A percentile compares a stretch with the other conserved stretches of the same genome.
Conservation (phyloP, 1,139 yeast genomes). For the Yarrowia galli region DNA sequence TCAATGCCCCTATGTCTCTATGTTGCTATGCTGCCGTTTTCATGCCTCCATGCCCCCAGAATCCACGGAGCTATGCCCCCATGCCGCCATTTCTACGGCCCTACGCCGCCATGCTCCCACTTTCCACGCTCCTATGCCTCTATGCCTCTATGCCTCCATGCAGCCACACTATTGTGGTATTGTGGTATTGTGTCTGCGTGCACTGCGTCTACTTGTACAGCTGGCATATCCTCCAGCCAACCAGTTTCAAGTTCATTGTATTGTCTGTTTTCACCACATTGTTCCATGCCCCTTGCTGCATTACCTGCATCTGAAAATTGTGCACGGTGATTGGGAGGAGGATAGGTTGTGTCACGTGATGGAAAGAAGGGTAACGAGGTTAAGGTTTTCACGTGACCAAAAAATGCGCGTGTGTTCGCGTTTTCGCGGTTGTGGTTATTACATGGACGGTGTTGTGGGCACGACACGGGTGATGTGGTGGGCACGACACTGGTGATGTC, state of each 20-base stretch:
- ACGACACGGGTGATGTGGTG: background rate
- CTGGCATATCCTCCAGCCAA: too few species aligned
- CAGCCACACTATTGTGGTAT: background rate
- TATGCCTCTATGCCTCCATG: background rate
- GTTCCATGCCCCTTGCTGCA: conserved; percentile 10
- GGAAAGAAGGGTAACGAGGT: background rate
- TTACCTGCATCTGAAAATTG: background rate
- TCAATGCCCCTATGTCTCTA: too few species aligned
- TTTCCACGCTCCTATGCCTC: background rate
- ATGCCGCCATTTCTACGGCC: too few species aligned
- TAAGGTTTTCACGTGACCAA: conserved; percentile 2
- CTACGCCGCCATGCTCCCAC: background rate
- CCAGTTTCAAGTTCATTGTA: conserved; percentile 14
- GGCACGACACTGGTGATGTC: background rate
- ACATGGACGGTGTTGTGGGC: background rate
- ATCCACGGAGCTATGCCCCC: too few species aligned
- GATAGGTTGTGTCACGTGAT: background rate
- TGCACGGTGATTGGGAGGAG: conserved; percentile 4
- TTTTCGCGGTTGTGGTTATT: background rate
- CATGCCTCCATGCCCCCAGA: too few species aligned
- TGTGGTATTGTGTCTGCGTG: too few species aligned
- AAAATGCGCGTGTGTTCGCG: too few species aligned
- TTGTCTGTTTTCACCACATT: background rate
- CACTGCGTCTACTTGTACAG: too few species aligned
- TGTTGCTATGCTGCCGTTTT: too few species aligned